Conservation (phyloP, 495 filamentous ascomycete species). For the Bombardia bombarda region DNA sequence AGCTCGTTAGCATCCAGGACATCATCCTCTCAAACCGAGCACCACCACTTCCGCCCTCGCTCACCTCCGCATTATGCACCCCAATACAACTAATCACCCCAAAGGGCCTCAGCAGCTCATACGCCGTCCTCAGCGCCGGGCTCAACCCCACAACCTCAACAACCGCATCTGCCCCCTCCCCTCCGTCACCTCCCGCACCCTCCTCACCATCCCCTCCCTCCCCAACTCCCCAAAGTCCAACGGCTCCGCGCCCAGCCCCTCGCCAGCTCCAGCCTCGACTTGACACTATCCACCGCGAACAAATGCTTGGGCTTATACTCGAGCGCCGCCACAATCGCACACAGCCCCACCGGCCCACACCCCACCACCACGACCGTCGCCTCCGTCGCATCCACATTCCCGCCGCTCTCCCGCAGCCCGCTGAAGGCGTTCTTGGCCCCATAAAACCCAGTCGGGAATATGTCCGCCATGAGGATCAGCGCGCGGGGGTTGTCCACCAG, state of each 20-base stretch:
- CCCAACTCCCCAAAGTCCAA: constrained; percentile 68
- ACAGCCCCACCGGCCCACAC: constrained; percentile 84
- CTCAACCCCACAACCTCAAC: constrained; percentile 89
- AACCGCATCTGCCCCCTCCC: constrained; percentile 86
- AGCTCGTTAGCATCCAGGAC: no score
- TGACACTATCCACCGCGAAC: constrained; percentile 78
- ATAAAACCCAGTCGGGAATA: constrained; percentile 83
- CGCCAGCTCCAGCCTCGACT: constrained; percentile 70
- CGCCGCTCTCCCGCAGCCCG: constrained; percentile 48
- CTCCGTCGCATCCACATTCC: constrained; percentile 50
- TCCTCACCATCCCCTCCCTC: constrained; percentile 55
- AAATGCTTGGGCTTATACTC: constrained; percentile 75
- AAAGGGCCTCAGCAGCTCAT: constrained; percentile 81
- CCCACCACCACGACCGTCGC: constrained; percentile 77
- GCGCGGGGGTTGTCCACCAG: constrained; percentile 71
- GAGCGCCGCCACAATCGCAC: constrained; percentile 75
- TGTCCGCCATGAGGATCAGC: constrained; percentile 85
- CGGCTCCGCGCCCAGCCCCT: constrained; percentile 72
- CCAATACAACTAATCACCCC: constrained; percentile 83
- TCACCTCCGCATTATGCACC: constrained; percentile 82
- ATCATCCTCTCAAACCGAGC: no score
- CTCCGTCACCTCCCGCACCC: constrained; percentile 69
- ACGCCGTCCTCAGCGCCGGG: constrained; percentile 73
- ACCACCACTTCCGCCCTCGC: constrained; percentile 1
- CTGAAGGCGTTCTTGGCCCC: constrained; percentile 79